phyloP scores from a whole-genome alignment of 495 filamentous ascomycete species.

The Neurospora discreta region DNA sequence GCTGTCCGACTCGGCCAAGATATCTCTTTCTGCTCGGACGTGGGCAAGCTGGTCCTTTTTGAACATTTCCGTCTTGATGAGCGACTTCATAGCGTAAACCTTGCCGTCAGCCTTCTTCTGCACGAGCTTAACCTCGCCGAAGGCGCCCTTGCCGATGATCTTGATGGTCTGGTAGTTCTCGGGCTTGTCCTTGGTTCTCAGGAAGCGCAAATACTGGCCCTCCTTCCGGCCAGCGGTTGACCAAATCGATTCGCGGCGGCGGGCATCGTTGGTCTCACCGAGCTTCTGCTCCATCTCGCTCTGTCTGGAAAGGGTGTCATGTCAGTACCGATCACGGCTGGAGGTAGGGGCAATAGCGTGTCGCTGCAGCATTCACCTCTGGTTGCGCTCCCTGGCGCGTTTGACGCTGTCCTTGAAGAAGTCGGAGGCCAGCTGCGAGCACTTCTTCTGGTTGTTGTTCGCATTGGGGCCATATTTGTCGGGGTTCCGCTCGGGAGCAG shows the following conservation, averaged over 20 bases:
- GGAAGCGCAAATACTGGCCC: conserved; percentile 83
- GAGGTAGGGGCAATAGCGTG: neutral
- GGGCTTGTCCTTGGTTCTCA: conserved; percentile 82
- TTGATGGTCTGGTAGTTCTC: conserved; percentile 92
- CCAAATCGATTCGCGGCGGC: conserved; percentile 63
- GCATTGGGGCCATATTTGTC: conserved; percentile 55
- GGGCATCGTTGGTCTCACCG: conserved; percentile 57
- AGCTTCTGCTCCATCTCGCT: conserved; percentile 81
- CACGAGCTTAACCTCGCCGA: conserved; percentile 95
- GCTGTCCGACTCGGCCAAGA: conserved; percentile 94
- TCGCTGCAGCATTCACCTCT: conserved; percentile 49
- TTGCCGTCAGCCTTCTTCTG: conserved; percentile 93
- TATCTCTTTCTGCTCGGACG: conserved; percentile 94
- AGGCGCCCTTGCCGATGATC: conserved; percentile 97
- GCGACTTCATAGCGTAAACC: conserved; percentile 95
- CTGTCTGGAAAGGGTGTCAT: conserved; percentile 44
- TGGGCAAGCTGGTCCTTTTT: conserved; percentile 99
- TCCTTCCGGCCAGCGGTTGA: conserved; percentile 72
- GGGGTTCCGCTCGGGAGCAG: conserved; percentile 58
- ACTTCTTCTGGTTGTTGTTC: conserved; percentile 65
- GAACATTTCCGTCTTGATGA: conserved; percentile 99
- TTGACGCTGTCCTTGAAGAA: conserved; percentile 97
- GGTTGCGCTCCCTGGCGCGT: conserved; percentile 79
- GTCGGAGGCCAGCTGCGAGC: conserved; percentile 63
- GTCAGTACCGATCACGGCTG: neutral